A percentile compares a stretch with the other conserved stretches of the same genome.
Conservation (phyloP, 768 basidiomycete species). For the Sutorius australiensis region DNA sequence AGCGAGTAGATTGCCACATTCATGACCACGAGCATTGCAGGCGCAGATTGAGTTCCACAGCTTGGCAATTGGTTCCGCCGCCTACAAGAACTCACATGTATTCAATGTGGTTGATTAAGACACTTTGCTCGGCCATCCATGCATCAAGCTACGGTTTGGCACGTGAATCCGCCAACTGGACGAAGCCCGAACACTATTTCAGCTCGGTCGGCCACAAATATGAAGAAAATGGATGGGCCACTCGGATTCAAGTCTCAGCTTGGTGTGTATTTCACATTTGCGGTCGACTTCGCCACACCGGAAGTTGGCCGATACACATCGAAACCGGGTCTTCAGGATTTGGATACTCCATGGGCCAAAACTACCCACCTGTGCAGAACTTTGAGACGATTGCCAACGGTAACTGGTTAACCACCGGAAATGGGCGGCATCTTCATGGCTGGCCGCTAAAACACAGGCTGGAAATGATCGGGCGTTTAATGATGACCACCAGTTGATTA, state of each 20-base stretch:
- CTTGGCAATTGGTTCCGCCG: slow-evolving; percentile 18
- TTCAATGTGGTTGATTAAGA: slow-evolving; percentile 8
- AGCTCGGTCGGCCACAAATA: not conserved
- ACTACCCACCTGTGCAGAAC: slow-evolving; percentile 11
- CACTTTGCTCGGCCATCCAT: not conserved
- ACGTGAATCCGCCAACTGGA: slow-evolving; percentile 1
- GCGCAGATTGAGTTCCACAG: slow-evolving; percentile 15
- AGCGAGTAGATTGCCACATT: not conserved
- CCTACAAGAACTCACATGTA: slow-evolving; percentile 10
- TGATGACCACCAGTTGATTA: not conserved
- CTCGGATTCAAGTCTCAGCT: not conserved
- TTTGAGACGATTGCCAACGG: slow-evolving; percentile 1
- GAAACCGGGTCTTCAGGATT: not conserved
- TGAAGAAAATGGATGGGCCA: not conserved
- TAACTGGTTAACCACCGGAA: slow-evolving; percentile 6
- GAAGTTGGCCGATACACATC: not conserved
- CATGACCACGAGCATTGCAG: not conserved
- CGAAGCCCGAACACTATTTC: not conserved
- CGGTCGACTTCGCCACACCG: slow-evolving; percentile 1
- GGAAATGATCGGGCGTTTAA: not conserved
- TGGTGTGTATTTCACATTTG: not conserved
- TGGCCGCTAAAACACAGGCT: too few species aligned
- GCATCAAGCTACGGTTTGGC: slow-evolving; percentile 4
- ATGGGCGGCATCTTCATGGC: slow-evolving; percentile 1
- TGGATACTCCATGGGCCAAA: not conserved